Evolutionary conservation across 73 alveolate species (phyloP), one percentile per base, ranked within the genome.

Genomic region (Diophrys sp.): DNA sequence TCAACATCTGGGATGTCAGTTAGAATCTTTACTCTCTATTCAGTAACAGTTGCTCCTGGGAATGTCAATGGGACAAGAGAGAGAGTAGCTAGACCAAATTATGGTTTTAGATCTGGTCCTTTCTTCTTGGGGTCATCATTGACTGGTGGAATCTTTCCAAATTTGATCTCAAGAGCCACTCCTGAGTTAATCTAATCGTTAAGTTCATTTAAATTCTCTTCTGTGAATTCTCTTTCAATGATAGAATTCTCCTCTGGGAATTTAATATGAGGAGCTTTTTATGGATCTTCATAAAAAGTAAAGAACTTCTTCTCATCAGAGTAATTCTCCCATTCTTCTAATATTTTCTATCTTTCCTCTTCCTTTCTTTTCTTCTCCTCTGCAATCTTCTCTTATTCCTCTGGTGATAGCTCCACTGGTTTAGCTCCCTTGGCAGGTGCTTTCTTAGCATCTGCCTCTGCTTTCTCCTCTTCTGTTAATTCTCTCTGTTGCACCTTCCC

Each of bases 41-140:
- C 70, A 56, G 83, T 33, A 1, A 18, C 30, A 14, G 27, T 56
- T 31, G 29, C 70, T 27, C 81, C 89, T 32, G 93, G 93, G 31
- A 30, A 11, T 0, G 24, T 28, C 18, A 85, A 73, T 1, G 72
- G 78, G 26, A 83, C 83, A 26, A 88, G 29, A 30, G 30, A 71
- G 32, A 33, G 25, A 25, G 56, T 11, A 32, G 83, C 90, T 53
- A 76, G 26, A 24, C 84, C 89, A 29, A 32, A 68, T 11, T 70
- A 24, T n/a, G 95, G 91, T 69, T 88, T 88, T 73, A 73, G 73
- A 54, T 88, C 91, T 0, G 57, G 77, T 73, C 87, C 87, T 33
- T 75, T 87, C 75, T 84, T 84, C 73, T 83, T 84, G 1, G 95
- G 87, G 67, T 88, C 95, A 33, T 83, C 89, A 25, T 83, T 89